Conservation (phyloP, 2,329 filamentous ascomycete genomes). For the Aspergillus sp. region DNA sequence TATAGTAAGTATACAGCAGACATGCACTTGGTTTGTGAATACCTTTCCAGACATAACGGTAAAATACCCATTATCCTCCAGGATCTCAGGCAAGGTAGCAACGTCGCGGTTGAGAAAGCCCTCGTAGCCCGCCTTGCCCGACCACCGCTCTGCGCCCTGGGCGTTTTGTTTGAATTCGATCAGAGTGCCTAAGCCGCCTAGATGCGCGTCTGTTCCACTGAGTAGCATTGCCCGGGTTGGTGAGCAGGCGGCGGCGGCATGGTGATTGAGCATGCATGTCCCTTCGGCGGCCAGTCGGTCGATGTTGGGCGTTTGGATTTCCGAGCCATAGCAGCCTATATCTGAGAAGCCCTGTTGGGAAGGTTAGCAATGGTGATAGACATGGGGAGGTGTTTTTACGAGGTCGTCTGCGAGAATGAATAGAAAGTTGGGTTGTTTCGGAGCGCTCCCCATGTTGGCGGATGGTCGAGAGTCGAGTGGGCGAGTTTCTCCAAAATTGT, state of each 20-base stretch:
- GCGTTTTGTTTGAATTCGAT: not conserved
- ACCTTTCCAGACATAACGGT: slow-evolving; percentile 38
- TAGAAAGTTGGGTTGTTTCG: slow-evolving; percentile 24
- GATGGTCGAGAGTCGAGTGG: not conserved
- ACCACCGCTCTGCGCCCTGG: not conserved
- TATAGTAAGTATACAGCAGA: not conserved
- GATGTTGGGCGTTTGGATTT: slow-evolving; percentile 57
- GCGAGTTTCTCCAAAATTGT: no score
- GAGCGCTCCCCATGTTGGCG: not conserved
- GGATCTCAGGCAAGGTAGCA: slow-evolving; percentile 35
- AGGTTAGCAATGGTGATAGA: not conserved
- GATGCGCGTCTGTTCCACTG: slow-evolving; percentile 35
- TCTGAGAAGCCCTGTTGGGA: slow-evolving; percentile 48
- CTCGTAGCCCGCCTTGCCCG: slow-evolving; percentile 34
- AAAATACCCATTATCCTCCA: slow-evolving; percentile 35
- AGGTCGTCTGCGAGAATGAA: slow-evolving; percentile 43
- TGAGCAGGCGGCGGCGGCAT: slow-evolving; percentile 60
- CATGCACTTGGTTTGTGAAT: not conserved
- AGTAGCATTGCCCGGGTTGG: slow-evolving; percentile 38
- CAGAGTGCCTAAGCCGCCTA: slow-evolving; percentile 34
- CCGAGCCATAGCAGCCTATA: slow-evolving; percentile 54
- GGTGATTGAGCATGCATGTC: slow-evolving; percentile 59
- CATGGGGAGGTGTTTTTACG: not conserved
- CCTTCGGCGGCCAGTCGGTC: slow-evolving; percentile 46
- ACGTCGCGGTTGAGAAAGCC: slow-evolving; percentile 37